Percentiles rank a stretch among this genome's conserved stretches.
phyloP scores from a whole-genome alignment of 1,284 basidiomycete genomes.

The Ganoderma lingzhi region DNA sequence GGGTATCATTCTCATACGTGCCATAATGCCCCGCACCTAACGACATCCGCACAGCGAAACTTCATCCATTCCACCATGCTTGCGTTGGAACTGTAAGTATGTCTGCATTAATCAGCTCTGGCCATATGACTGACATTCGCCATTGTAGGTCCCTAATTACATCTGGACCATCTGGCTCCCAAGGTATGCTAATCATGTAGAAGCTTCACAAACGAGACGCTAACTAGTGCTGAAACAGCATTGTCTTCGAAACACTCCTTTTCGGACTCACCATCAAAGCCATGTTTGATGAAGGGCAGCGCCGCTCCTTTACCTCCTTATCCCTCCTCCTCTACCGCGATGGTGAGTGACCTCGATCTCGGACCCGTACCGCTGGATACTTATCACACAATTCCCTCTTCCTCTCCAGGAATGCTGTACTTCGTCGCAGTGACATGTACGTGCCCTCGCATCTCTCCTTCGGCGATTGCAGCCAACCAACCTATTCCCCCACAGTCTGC shows the following conservation, averaged over 20 bases:
- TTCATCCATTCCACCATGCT: conserved; percentile 38
- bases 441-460: conserved; percentile 8
- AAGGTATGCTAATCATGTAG: conserved; percentile 29
- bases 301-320: conserved; percentile 38
- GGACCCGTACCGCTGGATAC: background rate
- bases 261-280: conserved; percentile 40
- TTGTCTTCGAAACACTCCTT: conserved; percentile 43
- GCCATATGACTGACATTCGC: background rate
- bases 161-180: conserved; percentile 44
- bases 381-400: background rate
- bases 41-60: conserved; percentile 25
- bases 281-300: conserved; percentile 36
- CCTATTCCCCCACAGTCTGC: conserved; percentile 33
- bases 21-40: conserved; percentile 1
- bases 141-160: conserved; percentile 37
- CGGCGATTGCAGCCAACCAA: background rate
- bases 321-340: conserved; percentile 43
- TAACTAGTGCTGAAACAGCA: conserved; percentile 26
- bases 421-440: conserved; percentile 41
- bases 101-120: background rate
- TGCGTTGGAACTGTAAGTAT: conserved; percentile 39
- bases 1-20: conserved; percentile 14
- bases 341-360: conserved; percentile 28
- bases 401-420: conserved; percentile 39
- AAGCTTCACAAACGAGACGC: background rate